Evolutionary conservation across 192 early-diverging fungal species (phyloP).

Genomic region (Phlyctochytrium planicorne): DNA sequence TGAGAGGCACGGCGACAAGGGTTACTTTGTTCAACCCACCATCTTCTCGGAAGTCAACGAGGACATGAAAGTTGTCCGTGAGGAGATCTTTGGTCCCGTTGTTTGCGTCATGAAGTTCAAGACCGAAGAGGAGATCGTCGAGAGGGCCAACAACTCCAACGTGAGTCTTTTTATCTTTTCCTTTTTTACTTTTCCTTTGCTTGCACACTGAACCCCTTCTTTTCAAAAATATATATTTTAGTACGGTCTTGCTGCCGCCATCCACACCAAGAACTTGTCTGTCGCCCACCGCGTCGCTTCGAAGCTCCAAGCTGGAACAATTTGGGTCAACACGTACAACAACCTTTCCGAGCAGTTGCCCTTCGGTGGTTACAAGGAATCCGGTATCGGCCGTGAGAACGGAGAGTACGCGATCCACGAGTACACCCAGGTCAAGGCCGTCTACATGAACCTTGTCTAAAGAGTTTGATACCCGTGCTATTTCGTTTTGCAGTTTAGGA

Average conservation of each 20-base stretch:
- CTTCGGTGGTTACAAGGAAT: constrained; percentile 75
- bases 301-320: constrained; percentile 42
- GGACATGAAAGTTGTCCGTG: constrained; percentile 65
- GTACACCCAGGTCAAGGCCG: constrained; percentile 57
- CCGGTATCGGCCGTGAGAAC: constrained; percentile 72
- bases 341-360: constrained; percentile 27
- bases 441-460: constrained; percentile 5
- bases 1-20: constrained; percentile 25
- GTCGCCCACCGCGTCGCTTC: constrained; percentile 31
- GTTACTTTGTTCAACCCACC: constrained; percentile 80
- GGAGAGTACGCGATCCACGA: constrained; percentile 67
- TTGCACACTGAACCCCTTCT: not conserved
- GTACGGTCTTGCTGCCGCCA: constrained; percentile 84
- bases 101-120: constrained; percentile 69
- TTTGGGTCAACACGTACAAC: constrained; percentile 53
- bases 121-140: constrained; percentile 79
- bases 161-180: not conserved
- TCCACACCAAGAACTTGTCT: constrained; percentile 74
- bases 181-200: not conserved
- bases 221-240: not conserved
- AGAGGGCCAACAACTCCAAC: constrained; percentile 67
- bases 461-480: no score
- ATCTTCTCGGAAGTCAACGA: constrained; percentile 68
- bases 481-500: no score
- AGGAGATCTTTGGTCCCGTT: constrained; percentile 94